phyloP scores from a whole-genome alignment of 192 early-diverging fungal genomes.

The Spizellomyces sp. region DNA sequence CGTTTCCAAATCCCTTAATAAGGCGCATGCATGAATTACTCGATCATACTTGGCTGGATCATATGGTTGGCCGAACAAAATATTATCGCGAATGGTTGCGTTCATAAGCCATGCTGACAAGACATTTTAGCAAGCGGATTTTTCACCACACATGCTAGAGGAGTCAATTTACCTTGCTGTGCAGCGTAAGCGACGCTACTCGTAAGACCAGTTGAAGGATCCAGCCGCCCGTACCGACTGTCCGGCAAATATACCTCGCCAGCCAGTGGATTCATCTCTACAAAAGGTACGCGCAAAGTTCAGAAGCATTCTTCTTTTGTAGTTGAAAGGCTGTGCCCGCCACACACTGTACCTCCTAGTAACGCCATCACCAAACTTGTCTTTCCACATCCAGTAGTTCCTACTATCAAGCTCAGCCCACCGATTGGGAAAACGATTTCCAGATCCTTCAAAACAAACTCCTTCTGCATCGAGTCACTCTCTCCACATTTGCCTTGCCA shows the following conservation, averaged over 20 bases:
- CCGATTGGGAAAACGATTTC: conserved; percentile 31
- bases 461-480: neutral
- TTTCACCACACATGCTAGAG: no score
- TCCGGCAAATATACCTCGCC: conserved; percentile 41
- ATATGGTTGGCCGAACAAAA: conserved; percentile 79
- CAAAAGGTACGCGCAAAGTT: no score
- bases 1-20: conserved; percentile 82
- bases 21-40: conserved; percentile 82
- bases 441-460: conserved; percentile 45
- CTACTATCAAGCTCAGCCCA: conserved; percentile 66
- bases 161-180: conserved; percentile 34
- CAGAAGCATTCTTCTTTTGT: no score
- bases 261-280: conserved; percentile 58
- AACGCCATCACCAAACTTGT: conserved; percentile 74
- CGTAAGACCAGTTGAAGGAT: neutral
- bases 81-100: conserved; percentile 67
- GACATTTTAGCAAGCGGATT: no score
- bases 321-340: no score
- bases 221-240: neutral
- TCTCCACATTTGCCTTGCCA: neutral
- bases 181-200: conserved; percentile 76
- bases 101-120: conserved; percentile 61
- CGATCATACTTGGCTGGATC: conserved; percentile 74
- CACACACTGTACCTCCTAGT: conserved; percentile 49
- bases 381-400: conserved; percentile 92